Evolutionary conservation across 495 filamentous ascomycete genomes (phyloP), one percentile per base, ranked within the genome.

Genomic region (Penicillium daleae): DNA sequence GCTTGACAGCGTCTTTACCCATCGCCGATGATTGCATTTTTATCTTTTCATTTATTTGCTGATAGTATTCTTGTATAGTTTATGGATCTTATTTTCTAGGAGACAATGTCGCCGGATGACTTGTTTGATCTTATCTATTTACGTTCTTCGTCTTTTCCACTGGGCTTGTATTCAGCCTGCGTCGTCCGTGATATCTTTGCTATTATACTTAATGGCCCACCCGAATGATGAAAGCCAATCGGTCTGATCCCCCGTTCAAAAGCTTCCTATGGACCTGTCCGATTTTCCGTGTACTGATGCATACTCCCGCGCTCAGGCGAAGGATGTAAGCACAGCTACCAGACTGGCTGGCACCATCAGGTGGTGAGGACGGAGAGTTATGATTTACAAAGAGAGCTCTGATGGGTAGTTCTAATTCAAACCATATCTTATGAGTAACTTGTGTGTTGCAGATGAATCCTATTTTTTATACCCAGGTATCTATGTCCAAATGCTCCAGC

Each of bases 331-430:
- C 69, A 73, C 71, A 63, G 64, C 56, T 39, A 22, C 24, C 19
- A 42, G 33, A 12, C 9, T 10, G 4, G 21, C 21, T 24, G 32
- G 48, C 46, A 37, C 32, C 33, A 49, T 54, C 48, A 48, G n/a
- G 46, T 33, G 54, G 50, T 53, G 56, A 60, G 50, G 32, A 58
- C 33, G 63, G 65, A 49, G 63, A 66, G 64, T 63, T 5, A 70
- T 78, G 78, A 80, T 55, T 72, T 64, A 67, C 76, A 80, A 81
- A 81, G 78, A 81, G 78, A 81, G 78, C 78, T 78, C 78, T 80
- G 78, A 81, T 78, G 69, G 75, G 69, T 57, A 7, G 29, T 17
- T 37, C 42, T 53, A 61, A 64, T n/a, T 29, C 33, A 19, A 7
- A 7, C n/a, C 13, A 22, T 55, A n/a, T 9, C 15, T 15, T 40